These are phyloP conservation scores for Trichoderma koningiopsis DNA, from an alignment of 2,329 filamentous ascomycete species.

Conservation along the genomic window DNA sequence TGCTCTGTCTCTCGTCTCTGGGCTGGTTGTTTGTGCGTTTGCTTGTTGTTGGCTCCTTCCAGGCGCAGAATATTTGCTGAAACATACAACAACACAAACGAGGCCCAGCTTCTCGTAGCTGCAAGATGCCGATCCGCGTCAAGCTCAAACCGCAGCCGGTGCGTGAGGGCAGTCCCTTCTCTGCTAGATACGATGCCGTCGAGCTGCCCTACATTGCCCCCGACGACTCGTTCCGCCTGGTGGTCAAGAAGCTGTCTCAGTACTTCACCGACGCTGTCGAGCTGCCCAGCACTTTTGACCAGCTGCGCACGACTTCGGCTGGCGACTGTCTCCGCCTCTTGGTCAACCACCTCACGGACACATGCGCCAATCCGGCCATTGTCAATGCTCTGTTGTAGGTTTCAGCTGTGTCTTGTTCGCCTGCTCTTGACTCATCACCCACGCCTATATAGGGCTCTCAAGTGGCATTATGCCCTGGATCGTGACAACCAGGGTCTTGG, in stretches of 20 bases:
- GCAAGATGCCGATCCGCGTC: constrained; percentile 43
- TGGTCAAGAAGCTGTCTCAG: constrained; percentile 69
- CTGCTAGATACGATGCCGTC: constrained; percentile 37
- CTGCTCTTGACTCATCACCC: constrained; percentile 23
- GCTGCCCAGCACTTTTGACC: constrained; percentile 71
- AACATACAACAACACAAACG: not conserved
- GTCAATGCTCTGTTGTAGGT: constrained; percentile 74
- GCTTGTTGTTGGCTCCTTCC: not conserved
- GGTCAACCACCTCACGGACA: constrained; percentile 63
- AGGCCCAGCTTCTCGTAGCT: not conserved
- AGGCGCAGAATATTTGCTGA: not conserved
- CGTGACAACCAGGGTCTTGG: constrained; percentile 66
- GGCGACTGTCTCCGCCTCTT: constrained; percentile 60
- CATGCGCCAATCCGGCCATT: constrained; percentile 68
- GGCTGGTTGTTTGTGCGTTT: not conserved
- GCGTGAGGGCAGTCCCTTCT: constrained; percentile 42
- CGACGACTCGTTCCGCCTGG: constrained; percentile 62
- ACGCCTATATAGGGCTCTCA: constrained; percentile 61
- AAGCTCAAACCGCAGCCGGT: constrained; percentile 38
- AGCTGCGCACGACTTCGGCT: constrained; percentile 67
- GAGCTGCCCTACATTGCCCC: constrained; percentile 59
- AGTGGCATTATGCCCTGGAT: constrained; percentile 70
- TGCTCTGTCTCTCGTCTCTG: not conserved
- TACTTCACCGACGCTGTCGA: constrained; percentile 65
- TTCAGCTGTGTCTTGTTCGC: not conserved